These are phyloP conservation scores for Suhomyces xylopsoci DNA, from an alignment of 805 yeast genomes.

Conservation along the genomic window DNA sequence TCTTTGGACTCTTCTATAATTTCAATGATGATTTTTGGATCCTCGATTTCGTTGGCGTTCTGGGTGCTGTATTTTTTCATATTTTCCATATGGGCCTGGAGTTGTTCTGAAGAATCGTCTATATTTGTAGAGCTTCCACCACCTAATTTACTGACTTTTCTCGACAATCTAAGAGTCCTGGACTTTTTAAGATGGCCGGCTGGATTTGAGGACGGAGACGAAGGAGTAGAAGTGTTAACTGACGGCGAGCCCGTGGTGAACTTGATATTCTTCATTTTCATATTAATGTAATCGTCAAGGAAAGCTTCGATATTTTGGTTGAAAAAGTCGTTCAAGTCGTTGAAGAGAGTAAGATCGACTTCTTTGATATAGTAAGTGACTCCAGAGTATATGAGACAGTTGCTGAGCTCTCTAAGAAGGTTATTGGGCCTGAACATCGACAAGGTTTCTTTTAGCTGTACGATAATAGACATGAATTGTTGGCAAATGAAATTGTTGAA, in stretches of 20 bases:
- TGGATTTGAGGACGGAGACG: conserved; percentile 5
- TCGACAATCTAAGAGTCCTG: conserved; percentile 28
- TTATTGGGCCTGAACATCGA: conserved; percentile 20
- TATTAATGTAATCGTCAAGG: conserved; percentile 22
- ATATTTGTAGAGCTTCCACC: conserved; percentile 5
- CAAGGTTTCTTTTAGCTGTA: conserved; percentile 29
- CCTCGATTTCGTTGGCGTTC: conserved; percentile 25
- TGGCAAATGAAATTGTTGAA: conserved; percentile 36
- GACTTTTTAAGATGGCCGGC: conserved; percentile 20
- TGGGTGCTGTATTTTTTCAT: conserved; percentile 5
- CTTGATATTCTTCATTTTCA: conserved; percentile 19
- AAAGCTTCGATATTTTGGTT: conserved; percentile 26
- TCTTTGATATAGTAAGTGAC: conserved; percentile 51
- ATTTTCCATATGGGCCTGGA: conserved; percentile 10
- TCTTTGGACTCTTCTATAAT: conserved; percentile 35
- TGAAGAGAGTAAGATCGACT: conserved; percentile 47
- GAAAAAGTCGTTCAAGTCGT: conserved; percentile 44
- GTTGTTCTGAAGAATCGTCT: conserved; percentile 9
- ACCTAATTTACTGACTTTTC: conserved; percentile 22
- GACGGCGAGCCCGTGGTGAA: conserved; percentile 2
- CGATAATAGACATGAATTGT: conserved; percentile 41
- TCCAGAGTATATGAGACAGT: conserved; percentile 29
- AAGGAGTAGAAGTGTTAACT: conserved; percentile 10
- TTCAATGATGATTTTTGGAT: conserved; percentile 31
- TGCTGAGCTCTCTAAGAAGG: conserved; percentile 25